Evolutionary conservation across 768 basidiomycete genomes (phyloP).

Genomic region (Thelephora aurantiotincta): DNA sequence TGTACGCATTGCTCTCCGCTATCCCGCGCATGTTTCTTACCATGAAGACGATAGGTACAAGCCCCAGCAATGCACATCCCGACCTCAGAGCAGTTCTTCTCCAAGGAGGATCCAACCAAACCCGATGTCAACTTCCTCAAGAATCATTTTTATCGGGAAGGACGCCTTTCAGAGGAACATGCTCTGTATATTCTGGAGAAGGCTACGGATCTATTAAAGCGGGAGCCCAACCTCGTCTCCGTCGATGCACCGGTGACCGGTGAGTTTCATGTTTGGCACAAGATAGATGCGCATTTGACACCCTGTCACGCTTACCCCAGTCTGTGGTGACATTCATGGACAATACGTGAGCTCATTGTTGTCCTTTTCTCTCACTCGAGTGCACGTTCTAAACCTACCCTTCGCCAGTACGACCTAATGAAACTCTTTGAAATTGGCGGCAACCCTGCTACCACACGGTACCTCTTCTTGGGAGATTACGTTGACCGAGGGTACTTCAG

Average conservation of each 20-base stretch:
- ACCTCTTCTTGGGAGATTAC: conserved; percentile 65
- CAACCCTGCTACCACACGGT: conserved; percentile 58
- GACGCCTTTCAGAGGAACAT: conserved; percentile 85
- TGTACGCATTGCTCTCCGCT: conserved; percentile 29
- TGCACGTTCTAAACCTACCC: background rate
- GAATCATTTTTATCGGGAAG: conserved; percentile 98
- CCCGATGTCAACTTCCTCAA: conserved; percentile 95
- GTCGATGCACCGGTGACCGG: conserved; percentile 98
- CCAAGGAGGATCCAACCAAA: conserved; percentile 69
- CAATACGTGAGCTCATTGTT: conserved; percentile 70
- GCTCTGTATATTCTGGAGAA: conserved; percentile 87
- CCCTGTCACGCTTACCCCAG: conserved; percentile 9
- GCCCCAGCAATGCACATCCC: conserved; percentile 91
- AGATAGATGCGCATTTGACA: conserved; percentile 9
- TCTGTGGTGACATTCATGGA: conserved; percentile 94
- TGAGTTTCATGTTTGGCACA: conserved; percentile 21
- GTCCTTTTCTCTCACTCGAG: conserved; percentile 4
- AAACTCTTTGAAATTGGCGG: conserved; percentile 70
- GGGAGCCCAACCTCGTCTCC: conserved; percentile 81
- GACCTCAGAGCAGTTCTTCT: conserved; percentile 90
- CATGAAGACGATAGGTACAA: conserved; percentile 58
- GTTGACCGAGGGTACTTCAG: conserved; percentile 69
- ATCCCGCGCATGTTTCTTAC: background rate
- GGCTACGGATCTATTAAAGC: conserved; percentile 68
- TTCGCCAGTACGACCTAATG: conserved; percentile 55